Percentiles rank a stretch among this genome's conserved stretches.
These are phyloP conservation scores for Candida incommunis DNA, from an alignment of 805 yeast genomes.

Conservation along the genomic window DNA sequence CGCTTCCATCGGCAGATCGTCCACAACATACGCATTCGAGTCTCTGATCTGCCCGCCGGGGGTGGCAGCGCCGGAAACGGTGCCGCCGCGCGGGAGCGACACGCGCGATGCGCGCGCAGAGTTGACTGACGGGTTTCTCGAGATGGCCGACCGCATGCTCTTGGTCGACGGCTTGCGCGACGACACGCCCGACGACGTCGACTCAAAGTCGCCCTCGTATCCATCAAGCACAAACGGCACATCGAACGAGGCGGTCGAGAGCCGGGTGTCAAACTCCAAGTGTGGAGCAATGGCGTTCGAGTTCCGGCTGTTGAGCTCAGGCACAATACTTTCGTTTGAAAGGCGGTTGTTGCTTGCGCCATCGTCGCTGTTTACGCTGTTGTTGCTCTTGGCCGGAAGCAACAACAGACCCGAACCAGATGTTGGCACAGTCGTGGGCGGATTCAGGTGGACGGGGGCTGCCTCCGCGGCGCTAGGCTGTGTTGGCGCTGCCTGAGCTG, in stretches of 20 bases:
- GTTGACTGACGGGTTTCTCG: not conserved
- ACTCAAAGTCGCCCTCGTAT: not conserved
- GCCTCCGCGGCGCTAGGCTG: not conserved
- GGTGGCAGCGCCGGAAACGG: not conserved
- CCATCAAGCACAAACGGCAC: not conserved
- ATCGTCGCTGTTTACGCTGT: not conserved
- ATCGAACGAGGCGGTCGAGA: not conserved
- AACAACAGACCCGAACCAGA: not conserved
- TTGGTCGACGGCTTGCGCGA: not conserved
- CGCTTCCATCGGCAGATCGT: conserved; percentile 1
- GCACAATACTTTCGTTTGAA: not conserved
- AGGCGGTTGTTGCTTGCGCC: not conserved
- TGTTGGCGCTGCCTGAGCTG: not conserved
- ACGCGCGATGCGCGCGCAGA: not conserved
- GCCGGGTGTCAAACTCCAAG: not conserved
- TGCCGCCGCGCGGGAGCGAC: not conserved
- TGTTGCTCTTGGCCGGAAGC: not conserved
- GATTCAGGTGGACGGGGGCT: not conserved
- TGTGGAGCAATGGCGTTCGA: not conserved
- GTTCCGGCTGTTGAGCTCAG: not conserved
- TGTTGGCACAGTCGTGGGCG: not conserved
- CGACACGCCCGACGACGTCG: not conserved
- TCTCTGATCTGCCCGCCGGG: not conserved
- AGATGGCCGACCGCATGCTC: not conserved
- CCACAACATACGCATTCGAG: not conserved